Percentiles rank a stretch among this genome's conserved stretches.
These are phyloP conservation scores for Laburnicola sp. DNA, from an alignment of 2,329 filamentous ascomycete genomes.

Conservation along the genomic window DNA sequence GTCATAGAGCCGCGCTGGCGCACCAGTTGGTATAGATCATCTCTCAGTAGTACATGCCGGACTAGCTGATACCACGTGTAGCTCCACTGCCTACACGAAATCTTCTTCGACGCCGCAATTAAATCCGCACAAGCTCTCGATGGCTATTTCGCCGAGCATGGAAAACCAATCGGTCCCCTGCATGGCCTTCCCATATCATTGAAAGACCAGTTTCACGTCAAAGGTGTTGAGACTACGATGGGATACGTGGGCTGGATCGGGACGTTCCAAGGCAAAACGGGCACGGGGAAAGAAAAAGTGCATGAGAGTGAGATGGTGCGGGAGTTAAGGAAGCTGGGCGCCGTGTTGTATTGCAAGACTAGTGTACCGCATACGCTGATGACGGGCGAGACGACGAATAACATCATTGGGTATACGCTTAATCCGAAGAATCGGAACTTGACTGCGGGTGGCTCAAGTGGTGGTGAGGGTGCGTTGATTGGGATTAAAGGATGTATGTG, in stretches of 20 bases:
- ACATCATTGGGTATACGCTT: conserved; percentile 61
- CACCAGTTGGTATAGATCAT: conserved; percentile 50
- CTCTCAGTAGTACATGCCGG: neutral
- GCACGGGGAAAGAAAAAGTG: neutral
- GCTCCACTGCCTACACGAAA: conserved; percentile 49
- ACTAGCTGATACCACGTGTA: conserved; percentile 4
- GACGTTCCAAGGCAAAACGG: conserved; percentile 55
- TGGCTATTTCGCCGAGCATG: conserved; percentile 35
- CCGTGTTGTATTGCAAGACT: conserved; percentile 64
- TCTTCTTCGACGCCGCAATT: conserved; percentile 47
- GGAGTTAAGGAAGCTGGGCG: neutral
- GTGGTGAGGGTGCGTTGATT: conserved; percentile 63
- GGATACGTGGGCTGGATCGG: conserved; percentile 64
- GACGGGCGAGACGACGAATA: conserved; percentile 61
- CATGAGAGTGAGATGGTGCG: neutral
- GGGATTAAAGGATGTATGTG: conserved; percentile 53
- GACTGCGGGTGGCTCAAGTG: conserved; percentile 65
- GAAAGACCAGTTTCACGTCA: conserved; percentile 50
- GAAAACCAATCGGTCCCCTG: conserved; percentile 45
- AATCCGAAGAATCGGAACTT: conserved; percentile 61
- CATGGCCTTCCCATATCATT: conserved; percentile 48
- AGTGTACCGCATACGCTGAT: conserved; percentile 68
- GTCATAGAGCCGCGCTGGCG: conserved; percentile 57
- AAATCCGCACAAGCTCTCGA: conserved; percentile 26
- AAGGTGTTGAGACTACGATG: conserved; percentile 49